These are phyloP conservation scores for Vaccinium darrowii DNA, from an alignment of 148 eudicot species.

Conservation along the genomic window DNA sequence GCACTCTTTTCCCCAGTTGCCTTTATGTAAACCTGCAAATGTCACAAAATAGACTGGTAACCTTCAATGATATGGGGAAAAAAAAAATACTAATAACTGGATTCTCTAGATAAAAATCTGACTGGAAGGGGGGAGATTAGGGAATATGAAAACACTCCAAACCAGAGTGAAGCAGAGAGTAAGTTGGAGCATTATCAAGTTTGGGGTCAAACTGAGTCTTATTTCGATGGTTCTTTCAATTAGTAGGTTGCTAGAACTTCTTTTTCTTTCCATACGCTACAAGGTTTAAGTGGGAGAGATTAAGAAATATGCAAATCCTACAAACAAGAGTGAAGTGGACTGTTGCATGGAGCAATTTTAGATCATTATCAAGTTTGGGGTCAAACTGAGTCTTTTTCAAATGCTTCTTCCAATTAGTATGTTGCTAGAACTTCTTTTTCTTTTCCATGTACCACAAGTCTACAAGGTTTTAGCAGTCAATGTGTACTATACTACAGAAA, in stretches of 20 bases:
- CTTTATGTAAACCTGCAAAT: constrained; percentile 74
- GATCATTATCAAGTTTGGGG: background rate
- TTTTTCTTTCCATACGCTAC: no score
- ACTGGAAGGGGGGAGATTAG: background rate
- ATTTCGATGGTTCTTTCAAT: no score
- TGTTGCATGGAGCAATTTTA: background rate
- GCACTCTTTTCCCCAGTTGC: constrained; percentile 92
- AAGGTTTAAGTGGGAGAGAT: no score
- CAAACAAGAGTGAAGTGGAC: background rate
- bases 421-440: background rate
- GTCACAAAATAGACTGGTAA: background rate
- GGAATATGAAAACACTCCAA: no score
- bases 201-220: no score
- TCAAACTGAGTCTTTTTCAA: background rate
- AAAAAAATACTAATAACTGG: background rate
- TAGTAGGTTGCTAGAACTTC: no score
- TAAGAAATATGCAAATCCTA: background rate
- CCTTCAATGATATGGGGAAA: background rate
- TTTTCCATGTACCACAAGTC: background rate
- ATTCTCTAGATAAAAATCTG: background rate
- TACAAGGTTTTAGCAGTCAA: background rate
- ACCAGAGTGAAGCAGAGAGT: no score
- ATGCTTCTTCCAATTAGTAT: background rate
- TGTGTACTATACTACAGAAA: background rate
- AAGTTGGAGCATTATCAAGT: no score